These are phyloP conservation scores for Metarhizium album DNA, from an alignment of 2,329 filamentous ascomycete genomes.

Conservation along the genomic window DNA sequence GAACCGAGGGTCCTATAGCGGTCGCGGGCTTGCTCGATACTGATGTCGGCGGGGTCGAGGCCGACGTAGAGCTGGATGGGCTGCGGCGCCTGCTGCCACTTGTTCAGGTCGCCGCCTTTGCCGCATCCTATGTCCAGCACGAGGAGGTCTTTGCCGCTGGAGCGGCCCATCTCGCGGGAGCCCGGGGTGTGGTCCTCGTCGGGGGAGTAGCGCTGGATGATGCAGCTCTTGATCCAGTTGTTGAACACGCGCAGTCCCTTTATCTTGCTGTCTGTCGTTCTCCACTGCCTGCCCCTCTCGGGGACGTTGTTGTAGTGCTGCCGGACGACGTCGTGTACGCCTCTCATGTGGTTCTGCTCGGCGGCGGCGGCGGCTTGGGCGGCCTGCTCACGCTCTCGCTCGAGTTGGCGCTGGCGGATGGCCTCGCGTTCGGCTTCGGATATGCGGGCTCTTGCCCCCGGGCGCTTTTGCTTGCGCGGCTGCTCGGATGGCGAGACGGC, in stretches of 20 bases:
- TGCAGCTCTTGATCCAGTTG: constrained; percentile 96
- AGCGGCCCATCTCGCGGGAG: constrained; percentile 41
- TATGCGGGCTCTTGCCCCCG: constrained; percentile 56
- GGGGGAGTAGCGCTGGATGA: constrained; percentile 93
- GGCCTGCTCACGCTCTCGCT: constrained; percentile 38
- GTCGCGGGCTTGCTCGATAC: constrained; percentile 80
- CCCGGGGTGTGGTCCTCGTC: constrained; percentile 61
- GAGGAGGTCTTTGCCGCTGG: constrained; percentile 51
- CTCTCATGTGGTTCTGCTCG: constrained; percentile 30
- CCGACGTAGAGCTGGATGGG: constrained; percentile 88
- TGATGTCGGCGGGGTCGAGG: constrained; percentile 84
- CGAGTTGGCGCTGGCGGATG: constrained; percentile 50
- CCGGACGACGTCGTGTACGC: constrained; percentile 73
- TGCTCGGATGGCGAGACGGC: constrained; percentile 42
- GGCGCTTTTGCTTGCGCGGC: constrained; percentile 58
- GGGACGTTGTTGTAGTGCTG: constrained; percentile 96
- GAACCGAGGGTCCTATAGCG: constrained; percentile 65
- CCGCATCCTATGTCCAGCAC: constrained; percentile 94
- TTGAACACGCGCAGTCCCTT: constrained; percentile 92
- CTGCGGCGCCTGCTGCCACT: constrained; percentile 94
- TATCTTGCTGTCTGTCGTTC: constrained; percentile 87
- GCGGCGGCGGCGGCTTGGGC: constrained; percentile 24
- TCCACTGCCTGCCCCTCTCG: constrained; percentile 87
- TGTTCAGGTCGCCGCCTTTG: constrained; percentile 89
- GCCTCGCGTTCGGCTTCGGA: constrained; percentile 56